Conservation (phyloP, 148 eudicot species). For the Rhododendron williamsianum region DNA sequence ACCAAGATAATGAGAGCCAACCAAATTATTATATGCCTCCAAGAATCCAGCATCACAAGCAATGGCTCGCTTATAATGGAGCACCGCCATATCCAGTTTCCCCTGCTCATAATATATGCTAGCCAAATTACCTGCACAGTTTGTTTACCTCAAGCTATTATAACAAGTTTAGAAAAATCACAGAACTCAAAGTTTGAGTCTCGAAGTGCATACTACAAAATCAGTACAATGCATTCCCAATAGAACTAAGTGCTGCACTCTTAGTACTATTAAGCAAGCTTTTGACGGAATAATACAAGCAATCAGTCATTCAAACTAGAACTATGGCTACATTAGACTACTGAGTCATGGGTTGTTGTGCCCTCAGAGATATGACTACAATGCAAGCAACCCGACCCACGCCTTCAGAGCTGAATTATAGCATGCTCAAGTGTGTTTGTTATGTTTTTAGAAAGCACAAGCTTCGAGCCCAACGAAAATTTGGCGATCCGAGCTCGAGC, state of each 20-base stretch:
- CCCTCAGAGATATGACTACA: neutral
- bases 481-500: neutral
- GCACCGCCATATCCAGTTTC: slow-evolving; percentile 77
- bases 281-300: neutral
- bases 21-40: slow-evolving; percentile 97
- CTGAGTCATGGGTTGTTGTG: neutral
- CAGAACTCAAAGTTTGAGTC: neutral
- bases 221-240: neutral
- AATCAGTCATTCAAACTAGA: neutral
- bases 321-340: neutral
- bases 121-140: slow-evolving; percentile 69
- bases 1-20: slow-evolving; percentile 21
- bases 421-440: neutral
- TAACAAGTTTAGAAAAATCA: neutral
- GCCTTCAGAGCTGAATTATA: neutral
- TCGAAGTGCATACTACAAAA: neutral
- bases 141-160: neutral
- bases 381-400: neutral
- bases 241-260: neutral
- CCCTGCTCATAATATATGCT: slow-evolving; percentile 86
- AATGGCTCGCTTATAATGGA: slow-evolving; percentile 77
- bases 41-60: slow-evolving; percentile 70
- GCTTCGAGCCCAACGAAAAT: neutral
- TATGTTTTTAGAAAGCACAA: neutral
- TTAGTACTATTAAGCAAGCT: neutral